Conservation (phyloP, 2,329 filamentous ascomycete species). For the Phialophora chinensis region DNA sequence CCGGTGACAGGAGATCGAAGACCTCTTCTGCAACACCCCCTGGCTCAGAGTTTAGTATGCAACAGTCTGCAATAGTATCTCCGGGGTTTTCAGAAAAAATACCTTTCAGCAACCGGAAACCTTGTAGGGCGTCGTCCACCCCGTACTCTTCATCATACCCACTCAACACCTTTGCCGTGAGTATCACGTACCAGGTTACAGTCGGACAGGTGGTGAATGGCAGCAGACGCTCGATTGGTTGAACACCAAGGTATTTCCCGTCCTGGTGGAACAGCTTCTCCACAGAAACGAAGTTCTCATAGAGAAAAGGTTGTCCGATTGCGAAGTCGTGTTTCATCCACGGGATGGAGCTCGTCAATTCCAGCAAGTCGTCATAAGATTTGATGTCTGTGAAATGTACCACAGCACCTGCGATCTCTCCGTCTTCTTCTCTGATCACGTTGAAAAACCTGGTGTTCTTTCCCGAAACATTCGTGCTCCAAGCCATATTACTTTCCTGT, state of each 20-base stretch:
- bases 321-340: conserved; percentile 17
- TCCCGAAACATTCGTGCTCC: conserved; percentile 12
- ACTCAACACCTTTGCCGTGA: neutral
- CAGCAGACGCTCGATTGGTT: conserved; percentile 2
- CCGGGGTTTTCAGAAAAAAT: too few species aligned
- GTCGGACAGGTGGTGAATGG: conserved; percentile 13
- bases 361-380: conserved; percentile 6
- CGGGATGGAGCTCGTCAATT: conserved; percentile 5
- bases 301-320: conserved; percentile 6
- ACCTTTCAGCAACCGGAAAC: conserved; percentile 4
- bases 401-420: conserved; percentile 18
- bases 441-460: conserved; percentile 19
- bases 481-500: conserved; percentile 16
- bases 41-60: neutral
- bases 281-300: conserved; percentile 12
- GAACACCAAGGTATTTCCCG: conserved; percentile 2
- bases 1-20: conserved; percentile 6
- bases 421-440: conserved; percentile 10
- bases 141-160: neutral
- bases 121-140: conserved; percentile 6
- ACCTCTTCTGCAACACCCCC: conserved; percentile 11
- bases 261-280: conserved; percentile 12
- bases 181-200: conserved; percentile 11
- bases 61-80: neutral
- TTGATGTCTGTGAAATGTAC: conserved; percentile 16